Base-by-base conservation (phyloP, 192 early-diverging fungal species). In the Rhizoclosmatium sp. region DNA sequence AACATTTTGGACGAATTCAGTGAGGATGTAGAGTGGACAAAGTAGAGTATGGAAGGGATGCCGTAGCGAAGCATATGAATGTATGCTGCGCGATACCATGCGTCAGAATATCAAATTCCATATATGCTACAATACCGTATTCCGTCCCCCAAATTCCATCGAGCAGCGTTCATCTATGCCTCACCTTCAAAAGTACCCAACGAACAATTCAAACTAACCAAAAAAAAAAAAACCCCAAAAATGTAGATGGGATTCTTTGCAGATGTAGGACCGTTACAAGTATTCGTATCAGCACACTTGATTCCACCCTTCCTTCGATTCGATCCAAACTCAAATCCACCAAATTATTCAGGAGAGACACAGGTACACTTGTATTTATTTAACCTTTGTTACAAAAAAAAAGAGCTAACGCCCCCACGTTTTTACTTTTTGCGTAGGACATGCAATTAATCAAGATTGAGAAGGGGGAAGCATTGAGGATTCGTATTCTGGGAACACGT, bases 241-340 rank as follows among this genome's bases (percentile, higher is more conserved):
- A 31, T 31, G 31, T 59, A 94, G 92, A 92, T 97, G 85, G 98
- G 98, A 23, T 96, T 99, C 80, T 96, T 96, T 84, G 94, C 93
- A 2, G 95, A 97, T 66, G 93, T 97, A 16, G 98, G 98, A 4
- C 98, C 98, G 0, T 83, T 98, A 1, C 89, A 94, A 81, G 93
- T 96, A 7, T 98, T 98, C 87, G 94, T 98, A 2, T 93, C 96
- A 23, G 88, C 84, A 46, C 90, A 93, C 71, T 93, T 95, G 46
- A 94, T 99, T 82, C 96, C 97, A 2, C 84, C 85, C 46, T 94
- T 96, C 65, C 91, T 97, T 87, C 91, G 92, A 81, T 97, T 96
- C 85, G 95, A 99, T 83, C 90, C 95, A 45, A 92, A 93, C 78
- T 89, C 92, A 62, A 94, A 94, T 69, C 93, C 94, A 41, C 94